A percentile compares a stretch with the other conserved stretches of the same genome.
Evolutionary conservation across 2,329 filamentous ascomycete species (phyloP).

Genomic region (Penicillium sp.): DNA sequence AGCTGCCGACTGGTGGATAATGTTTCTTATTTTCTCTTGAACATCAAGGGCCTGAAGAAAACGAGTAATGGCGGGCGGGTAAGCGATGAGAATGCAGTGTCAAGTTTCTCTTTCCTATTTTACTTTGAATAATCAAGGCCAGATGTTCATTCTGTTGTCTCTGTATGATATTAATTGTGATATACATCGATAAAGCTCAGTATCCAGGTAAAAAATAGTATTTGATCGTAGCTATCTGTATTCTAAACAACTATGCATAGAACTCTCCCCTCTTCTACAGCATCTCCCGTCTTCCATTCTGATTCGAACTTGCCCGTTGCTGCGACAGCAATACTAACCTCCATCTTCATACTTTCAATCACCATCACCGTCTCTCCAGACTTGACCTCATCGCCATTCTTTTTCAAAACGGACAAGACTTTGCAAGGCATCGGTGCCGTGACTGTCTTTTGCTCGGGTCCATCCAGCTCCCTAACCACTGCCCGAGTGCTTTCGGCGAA

Average conservation of each 20-base stretch:
- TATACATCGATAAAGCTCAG: no score
- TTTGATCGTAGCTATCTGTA: not conserved
- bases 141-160: no score
- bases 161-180: no score
- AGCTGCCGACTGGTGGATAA: no score
- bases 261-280: slow-evolving; percentile 42
- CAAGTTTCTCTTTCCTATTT: no score
- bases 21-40: no score
- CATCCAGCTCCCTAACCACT: slow-evolving; percentile 18
- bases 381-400: slow-evolving; percentile 39
- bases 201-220: not conserved
- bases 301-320: slow-evolving; percentile 38
- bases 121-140: no score
- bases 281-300: slow-evolving; percentile 38
- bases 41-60: no score
- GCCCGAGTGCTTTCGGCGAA: slow-evolving; percentile 36
- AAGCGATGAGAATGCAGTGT: no score
- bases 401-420: slow-evolving; percentile 41
- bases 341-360: slow-evolving; percentile 55
- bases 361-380: slow-evolving; percentile 43
- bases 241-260: slow-evolving; percentile 34
- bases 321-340: slow-evolving; percentile 41
- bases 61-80: no score
- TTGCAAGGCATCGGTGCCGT: slow-evolving; percentile 48
- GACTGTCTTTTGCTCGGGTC: slow-evolving; percentile 23